These are phyloP conservation scores for Sclerotinia nivalis DNA, from an alignment of 2,329 filamentous ascomycete species.

Conservation along the genomic window DNA sequence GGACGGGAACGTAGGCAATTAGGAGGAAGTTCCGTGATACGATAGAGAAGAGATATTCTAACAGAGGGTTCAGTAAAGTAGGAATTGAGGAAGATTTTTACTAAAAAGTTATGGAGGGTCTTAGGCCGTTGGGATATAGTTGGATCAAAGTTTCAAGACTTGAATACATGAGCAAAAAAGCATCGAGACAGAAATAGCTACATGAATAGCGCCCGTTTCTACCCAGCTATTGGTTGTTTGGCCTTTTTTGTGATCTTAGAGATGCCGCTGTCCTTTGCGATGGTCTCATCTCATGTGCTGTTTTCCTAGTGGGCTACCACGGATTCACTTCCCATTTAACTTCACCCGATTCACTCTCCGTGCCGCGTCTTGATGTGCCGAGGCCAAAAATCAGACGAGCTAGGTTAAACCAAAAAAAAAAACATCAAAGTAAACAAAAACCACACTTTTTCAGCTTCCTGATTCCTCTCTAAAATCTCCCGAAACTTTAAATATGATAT, in stretches of 20 bases:
- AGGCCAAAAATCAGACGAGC: not conserved
- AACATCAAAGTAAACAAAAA: not conserved
- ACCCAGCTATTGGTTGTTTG: not conserved
- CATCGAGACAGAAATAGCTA: not conserved
- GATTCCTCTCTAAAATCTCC: not conserved
- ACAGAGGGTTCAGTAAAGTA: not conserved
- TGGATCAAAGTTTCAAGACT: not conserved
- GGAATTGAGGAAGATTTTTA: not conserved
- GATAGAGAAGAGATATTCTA: not conserved
- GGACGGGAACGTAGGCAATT: not conserved
- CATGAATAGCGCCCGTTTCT: too few species aligned
- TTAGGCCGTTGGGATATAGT: not conserved
- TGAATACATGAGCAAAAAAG: not conserved
- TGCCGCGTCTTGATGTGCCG: not conserved
- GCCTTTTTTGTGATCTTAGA: not conserved
- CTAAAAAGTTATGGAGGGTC: not conserved
- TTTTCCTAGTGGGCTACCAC: not conserved
- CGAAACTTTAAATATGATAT: not conserved
- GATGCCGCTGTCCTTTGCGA: not conserved
- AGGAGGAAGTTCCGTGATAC: not conserved
- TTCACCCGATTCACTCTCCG: not conserved
- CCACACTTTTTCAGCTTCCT: not conserved
- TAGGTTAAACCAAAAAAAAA: not conserved
- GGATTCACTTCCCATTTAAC: not conserved
- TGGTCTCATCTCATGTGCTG: not conserved